A percentile compares a stretch with the other conserved stretches of the same genome.
Evolutionary conservation across 1,139 yeast species (phyloP).

Genomic region (Petasospora rhodanensis): DNA sequence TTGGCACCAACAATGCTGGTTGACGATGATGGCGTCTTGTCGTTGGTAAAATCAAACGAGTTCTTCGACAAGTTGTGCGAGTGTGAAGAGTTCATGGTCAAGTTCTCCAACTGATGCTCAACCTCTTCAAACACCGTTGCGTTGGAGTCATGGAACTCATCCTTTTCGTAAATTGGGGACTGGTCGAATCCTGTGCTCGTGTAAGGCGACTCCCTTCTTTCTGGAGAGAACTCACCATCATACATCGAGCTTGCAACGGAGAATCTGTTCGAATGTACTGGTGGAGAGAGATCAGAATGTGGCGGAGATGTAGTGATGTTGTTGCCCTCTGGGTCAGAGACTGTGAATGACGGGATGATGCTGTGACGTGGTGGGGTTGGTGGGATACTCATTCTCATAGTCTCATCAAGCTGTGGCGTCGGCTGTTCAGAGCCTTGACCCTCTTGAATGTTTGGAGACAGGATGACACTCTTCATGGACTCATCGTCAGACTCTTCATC

Average conservation of each 20-base stretch:
- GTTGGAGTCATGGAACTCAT: slow-evolving; percentile 4
- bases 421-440: slow-evolving; percentile 6
- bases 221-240: too few species aligned
- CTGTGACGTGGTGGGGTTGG: slow-evolving; percentile 3
- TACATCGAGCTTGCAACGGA: neutral
- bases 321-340: slow-evolving; percentile 15
- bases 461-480: slow-evolving; percentile 18
- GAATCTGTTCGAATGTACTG: too few species aligned
- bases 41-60: slow-evolving; percentile 13
- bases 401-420: neutral
- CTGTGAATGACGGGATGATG: slow-evolving; percentile 12
- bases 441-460: slow-evolving; percentile 16
- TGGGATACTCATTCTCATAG: too few species aligned
- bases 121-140: slow-evolving; percentile 14
- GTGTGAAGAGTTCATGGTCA: slow-evolving; percentile 9
- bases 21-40: neutral
- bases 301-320: neutral
- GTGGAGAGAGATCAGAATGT: too few species aligned
- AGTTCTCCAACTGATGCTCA: slow-evolving; percentile 15
- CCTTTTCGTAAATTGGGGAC: too few species aligned
- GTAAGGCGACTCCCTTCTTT: too few species aligned
- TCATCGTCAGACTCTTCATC: slow-evolving; percentile 13
- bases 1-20: too few species aligned
- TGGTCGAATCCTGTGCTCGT: too few species aligned
- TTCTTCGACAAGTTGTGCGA: slow-evolving; percentile 2